Evolutionary conservation across 2,329 filamentous ascomycete species (phyloP), one percentile per base, ranked within the genome.

Genomic region (Pseudogymnoascus sp.): DNA sequence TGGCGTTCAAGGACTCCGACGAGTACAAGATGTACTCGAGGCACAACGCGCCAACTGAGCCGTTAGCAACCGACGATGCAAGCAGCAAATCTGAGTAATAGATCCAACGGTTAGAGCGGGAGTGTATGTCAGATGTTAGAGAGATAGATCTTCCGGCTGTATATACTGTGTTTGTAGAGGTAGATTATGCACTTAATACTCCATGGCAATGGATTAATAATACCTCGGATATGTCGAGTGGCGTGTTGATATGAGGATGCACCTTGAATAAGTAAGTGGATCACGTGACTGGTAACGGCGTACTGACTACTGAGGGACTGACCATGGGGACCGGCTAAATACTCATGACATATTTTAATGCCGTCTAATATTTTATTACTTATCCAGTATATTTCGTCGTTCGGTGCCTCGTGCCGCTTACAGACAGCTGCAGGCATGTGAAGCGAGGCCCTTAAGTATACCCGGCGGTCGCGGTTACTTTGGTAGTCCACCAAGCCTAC

Each of bases 11-110:
- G 65, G 83, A 77, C 50, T 80, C 79, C 8, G 74, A 81, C 4
- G 84, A 86, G 74, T 86, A 83, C 74, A 82, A 82, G 72, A 83
- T 85, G 80, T 86, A 85, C 72, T 84, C 82, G 60, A 75, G 83
- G 33, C 82, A 86, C 68, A 80, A 86, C 70, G 81, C 81, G 72
- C 81, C 80, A 1, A 71, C 67, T 19, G 72, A 73, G 7, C 14
- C 26, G n/a, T 31, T 53, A 31, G 31, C 19, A 31, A 42, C 59
- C 59, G 16, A 21, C 31, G 29, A 38, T 14, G 35, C 5, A 35
- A 40, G 10, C 14, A 16, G 6, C 33, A 61, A 61, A 29, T 19
- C 47, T 13, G 47, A 53, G 47, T 53, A 31, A 53, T 53, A 53
- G 47, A 31, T 53, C n/a, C 26, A 53, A 16, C 7, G 47, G 24